Conservation (phyloP, 176 grass and related monocot genomes). For the Alloteropsis semialata region DNA sequence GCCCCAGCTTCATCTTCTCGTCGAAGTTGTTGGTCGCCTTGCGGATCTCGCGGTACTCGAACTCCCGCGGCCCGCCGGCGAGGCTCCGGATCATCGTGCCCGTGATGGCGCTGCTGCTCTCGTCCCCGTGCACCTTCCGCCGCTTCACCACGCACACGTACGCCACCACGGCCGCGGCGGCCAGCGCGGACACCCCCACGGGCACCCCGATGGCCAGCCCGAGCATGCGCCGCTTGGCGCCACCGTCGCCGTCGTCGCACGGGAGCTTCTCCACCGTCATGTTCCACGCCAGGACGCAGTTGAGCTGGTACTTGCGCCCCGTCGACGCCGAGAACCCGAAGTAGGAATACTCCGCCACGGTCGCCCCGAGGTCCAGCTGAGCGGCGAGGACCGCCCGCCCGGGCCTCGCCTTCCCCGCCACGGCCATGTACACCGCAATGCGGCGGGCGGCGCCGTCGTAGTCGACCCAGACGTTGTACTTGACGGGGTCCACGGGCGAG, state of each 20-base stretch:
- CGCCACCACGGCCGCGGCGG: background rate
- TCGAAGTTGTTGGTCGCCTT: slow-evolving; percentile 88
- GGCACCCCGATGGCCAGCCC: slow-evolving; percentile 45
- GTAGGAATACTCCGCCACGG: slow-evolving; percentile 42
- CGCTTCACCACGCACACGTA: slow-evolving; percentile 33
- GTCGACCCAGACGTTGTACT: slow-evolving; percentile 80
- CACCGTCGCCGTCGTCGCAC: background rate
- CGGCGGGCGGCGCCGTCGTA: slow-evolving; percentile 52
- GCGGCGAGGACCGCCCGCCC: slow-evolving; percentile 29
- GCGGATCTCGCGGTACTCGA: slow-evolving; percentile 69
- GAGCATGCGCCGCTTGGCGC: background rate
- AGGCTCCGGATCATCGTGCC: slow-evolving; percentile 59
- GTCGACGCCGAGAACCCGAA: slow-evolving; percentile 84
- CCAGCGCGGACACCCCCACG: background rate
- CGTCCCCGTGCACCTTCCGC: slow-evolving; percentile 23
- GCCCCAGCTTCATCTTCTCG: slow-evolving; percentile 81
- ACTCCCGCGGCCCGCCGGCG: slow-evolving; percentile 75
- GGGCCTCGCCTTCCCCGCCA: slow-evolving; percentile 9
- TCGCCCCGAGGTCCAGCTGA: slow-evolving; percentile 47
- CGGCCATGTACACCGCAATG: slow-evolving; percentile 63
- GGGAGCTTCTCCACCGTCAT: slow-evolving; percentile 70
- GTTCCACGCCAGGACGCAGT: slow-evolving; percentile 90
- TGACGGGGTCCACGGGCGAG: slow-evolving; percentile 27
- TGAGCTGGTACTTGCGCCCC: slow-evolving; percentile 66
- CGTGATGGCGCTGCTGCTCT: slow-evolving; percentile 39